Evolutionary conservation across 208 protist genomes (phyloP), one percentile per base, ranked within the genome.

Genomic region (Wallacemonas sp.): DNA sequence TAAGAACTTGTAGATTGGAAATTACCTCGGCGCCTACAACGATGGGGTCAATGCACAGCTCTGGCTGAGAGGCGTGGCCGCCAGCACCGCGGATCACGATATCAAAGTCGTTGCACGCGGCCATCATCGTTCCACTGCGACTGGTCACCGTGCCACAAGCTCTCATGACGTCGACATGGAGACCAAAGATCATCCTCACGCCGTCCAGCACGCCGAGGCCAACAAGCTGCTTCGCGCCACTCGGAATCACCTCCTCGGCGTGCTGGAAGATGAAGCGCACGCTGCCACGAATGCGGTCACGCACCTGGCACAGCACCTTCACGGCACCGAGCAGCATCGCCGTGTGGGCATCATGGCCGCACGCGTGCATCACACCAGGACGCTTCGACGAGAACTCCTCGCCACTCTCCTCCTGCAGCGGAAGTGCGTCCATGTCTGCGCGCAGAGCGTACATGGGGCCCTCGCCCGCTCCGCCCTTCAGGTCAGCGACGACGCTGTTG

Each of bases 31-130:
- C 72, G n/a, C 68, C 81, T 23, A 88, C 68, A 14, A 83, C 48
- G 38, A 92, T 86, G 49, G 85, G 81, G 67, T 92, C 85, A 34
- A 87, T 72, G 24, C 79, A 85, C 30, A 85, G 54, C 69, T 92
- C 75, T 24, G 85, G 85, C 68, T 82, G 76, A 21, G 81, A 87
- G 24, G 85, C 85, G 47, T 92, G 85, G 1, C 85, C 85, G 56
- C 85, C 81, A 21, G 68, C 74, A 5, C 85, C 85, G 49, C 74
- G 75, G 46, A 92, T 81, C 4, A 88, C 65, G 54, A 92, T 87
- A 32, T 85, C 80, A 60, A 86, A 92, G 73, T 85, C 82, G 57
- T 88, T 73, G 61, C 85, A 88, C 24, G 81, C 72, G 6, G 70
- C 74, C 30, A 64, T 76, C 39, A 88, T 66, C 1, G 75, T 78